Evolutionary conservation across 257 asterid genomes (phyloP).

Genomic region (Striga asiatica): DNA sequence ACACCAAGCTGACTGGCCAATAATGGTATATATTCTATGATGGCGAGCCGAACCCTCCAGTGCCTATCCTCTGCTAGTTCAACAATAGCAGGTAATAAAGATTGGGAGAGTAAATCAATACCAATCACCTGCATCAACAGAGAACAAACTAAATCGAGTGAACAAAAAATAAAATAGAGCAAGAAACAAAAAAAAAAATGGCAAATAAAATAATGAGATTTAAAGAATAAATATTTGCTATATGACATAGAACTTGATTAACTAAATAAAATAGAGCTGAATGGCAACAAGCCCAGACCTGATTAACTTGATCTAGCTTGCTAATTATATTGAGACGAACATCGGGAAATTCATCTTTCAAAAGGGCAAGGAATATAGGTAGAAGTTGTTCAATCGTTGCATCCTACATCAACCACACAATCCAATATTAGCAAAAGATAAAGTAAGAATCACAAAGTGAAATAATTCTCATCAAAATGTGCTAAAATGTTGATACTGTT

Average conservation of each 20-base stretch:
- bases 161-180: no score
- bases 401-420: slow-evolving; percentile 35
- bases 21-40: slow-evolving; percentile 71
- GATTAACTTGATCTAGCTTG: slow-evolving; percentile 88
- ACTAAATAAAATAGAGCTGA: no score
- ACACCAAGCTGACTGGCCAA: slow-evolving; percentile 77
- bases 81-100: slow-evolving; percentile 73
- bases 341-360: slow-evolving; percentile 81
- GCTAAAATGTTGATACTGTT: not conserved
- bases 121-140: slow-evolving; percentile 52
- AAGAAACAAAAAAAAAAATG: not conserved
- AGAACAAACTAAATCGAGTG: no score
- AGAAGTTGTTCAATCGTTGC: slow-evolving; percentile 84
- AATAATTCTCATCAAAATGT: no score
- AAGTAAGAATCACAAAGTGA: not conserved
- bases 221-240: not conserved
- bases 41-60: slow-evolving; percentile 84
- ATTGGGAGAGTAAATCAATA: slow-evolving; percentile 68
- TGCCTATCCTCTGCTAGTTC: slow-evolving; percentile 90
- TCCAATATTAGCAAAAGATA: not conserved
- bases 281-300: slow-evolving; percentile 37
- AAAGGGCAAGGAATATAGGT: slow-evolving; percentile 72
- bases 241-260: no score
- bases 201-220: not conserved
- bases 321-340: slow-evolving; percentile 81